These are phyloP conservation scores for Canavalia gladiata DNA, from an alignment of 306 rosid genomes.

Conservation along the genomic window DNA sequence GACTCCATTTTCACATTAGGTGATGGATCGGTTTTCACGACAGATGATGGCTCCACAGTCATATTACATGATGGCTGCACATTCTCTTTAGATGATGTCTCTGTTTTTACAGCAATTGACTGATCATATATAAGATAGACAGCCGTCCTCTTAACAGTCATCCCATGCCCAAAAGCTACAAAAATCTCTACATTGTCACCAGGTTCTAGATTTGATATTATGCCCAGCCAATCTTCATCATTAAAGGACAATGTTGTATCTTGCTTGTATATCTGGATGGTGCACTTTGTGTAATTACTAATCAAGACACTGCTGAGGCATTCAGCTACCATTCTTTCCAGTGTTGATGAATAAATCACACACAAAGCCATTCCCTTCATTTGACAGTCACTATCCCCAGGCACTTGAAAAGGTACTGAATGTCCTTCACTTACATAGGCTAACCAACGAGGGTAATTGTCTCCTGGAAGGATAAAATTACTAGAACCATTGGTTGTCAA, in stretches of 20 bases:
- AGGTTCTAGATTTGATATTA: constrained; percentile 16
- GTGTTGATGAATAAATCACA: constrained; percentile 34
- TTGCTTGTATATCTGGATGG: constrained; percentile 31
- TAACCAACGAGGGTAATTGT: constrained; percentile 45
- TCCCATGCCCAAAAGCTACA: constrained; percentile 12
- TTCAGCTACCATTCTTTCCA: neutral
- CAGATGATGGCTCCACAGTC: neutral
- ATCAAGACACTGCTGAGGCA: constrained; percentile 22
- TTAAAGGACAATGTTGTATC: constrained; percentile 35
- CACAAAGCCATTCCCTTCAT: constrained; percentile 41
- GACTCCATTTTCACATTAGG: neutral
- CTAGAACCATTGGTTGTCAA: constrained; percentile 13
- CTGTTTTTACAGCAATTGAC: neutral
- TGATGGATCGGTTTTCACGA: neutral
- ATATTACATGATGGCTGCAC: neutral
- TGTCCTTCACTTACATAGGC: constrained; percentile 6
- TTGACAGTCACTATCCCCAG: neutral
- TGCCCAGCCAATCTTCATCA: constrained; percentile 41
- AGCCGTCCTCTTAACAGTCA: neutral
- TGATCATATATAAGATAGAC: constrained; percentile 35
- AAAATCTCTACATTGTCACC: constrained; percentile 36
- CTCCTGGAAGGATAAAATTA: constrained; percentile 23
- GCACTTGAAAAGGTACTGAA: constrained; percentile 26
- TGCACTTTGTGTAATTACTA: constrained; percentile 38
- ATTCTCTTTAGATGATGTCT: neutral